phyloP scores from a whole-genome alignment of 208 protist genomes.

The Naegleria lovaniensis region DNA sequence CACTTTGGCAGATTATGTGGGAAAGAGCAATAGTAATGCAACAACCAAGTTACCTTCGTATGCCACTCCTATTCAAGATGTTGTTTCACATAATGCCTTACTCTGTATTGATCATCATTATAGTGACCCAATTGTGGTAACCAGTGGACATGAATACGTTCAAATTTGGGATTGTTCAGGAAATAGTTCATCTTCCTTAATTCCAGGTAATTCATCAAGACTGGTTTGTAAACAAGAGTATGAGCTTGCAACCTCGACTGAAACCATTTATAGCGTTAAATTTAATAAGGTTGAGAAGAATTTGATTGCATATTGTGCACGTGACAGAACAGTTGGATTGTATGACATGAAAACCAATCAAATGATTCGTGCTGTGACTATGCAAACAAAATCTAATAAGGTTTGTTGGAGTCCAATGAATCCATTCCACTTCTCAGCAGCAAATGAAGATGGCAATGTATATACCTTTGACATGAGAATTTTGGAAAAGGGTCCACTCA shows the following conservation, averaged over 20 bases:
- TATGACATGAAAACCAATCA: neutral
- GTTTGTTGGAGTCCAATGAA: slow-evolving; percentile 70
- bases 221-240: neutral
- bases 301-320: neutral
- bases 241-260: neutral
- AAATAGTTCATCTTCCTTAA: neutral
- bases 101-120: slow-evolving; percentile 24
- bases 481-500: slow-evolving; percentile 55
- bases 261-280: slow-evolving; percentile 2
- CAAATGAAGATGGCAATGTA: slow-evolving; percentile 66
- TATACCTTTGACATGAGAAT: slow-evolving; percentile 77
- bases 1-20: neutral
- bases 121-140: neutral
- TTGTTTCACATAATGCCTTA: neutral
- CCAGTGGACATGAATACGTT: neutral
- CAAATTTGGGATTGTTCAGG: neutral
- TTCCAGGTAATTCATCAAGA: neutral
- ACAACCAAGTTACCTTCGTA: neutral
- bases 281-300: slow-evolving; percentile 9
- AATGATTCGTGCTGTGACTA: slow-evolving; percentile 1
- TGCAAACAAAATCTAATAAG: slow-evolving; percentile 52
- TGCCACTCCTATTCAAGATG: neutral
- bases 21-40: neutral
- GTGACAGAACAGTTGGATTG: neutral
- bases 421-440: slow-evolving; percentile 61